Evolutionary conservation across 106 monocot species (phyloP), one percentile per base, ranked within the genome.

Genomic region (Posidonia australis): DNA sequence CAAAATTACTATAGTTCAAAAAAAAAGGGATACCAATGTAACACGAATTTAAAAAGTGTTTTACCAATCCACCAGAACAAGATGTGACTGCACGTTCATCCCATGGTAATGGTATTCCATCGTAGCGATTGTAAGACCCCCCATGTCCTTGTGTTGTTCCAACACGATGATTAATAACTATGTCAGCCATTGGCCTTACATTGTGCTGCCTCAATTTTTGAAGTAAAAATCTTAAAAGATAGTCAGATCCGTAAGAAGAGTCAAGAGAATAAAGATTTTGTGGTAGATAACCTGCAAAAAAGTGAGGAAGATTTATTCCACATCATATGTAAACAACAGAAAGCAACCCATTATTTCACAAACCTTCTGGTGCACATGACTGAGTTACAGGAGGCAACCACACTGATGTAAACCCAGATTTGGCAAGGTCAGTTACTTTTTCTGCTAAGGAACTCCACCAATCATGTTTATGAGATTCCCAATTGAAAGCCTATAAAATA

Each of bases 381-480:
- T 92, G 82, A 76, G 76, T 72, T 74, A 80, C 75, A 68, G 92
- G 92, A 46, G 92, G 92, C 45, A 92, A 75, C 92, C 92, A 92
- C 16, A 54, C 62, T 44, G 87, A 84, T 51, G 92, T 92, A 80
- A 92, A 92, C 18, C 92, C 87, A 30, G 79, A 82, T 31, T 87
- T 42, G 32, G 82, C 79, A 45, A 87, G 64, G 69, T 87, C 77
- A 13, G 51, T 13, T 13, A 82, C 63, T 51, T 87, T 92, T 27
- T 69, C 68, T 42, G 73, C 77, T 20, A 92, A 69, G 75, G 75
- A 74, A 12, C 28, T 67, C 87, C 87, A 92, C 87, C 92, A 92
- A 65, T 74, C 63, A 67, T 74, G 47, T 63, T 87, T 92, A 69
- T 92, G 77, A 45, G 92, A 92, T 65, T 92, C 92, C 92, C 92